Evolutionary conservation across 1,139 yeast genomes (phyloP), one percentile per base, ranked within the genome.

Genomic region (Saccharomyces uvarum): DNA sequence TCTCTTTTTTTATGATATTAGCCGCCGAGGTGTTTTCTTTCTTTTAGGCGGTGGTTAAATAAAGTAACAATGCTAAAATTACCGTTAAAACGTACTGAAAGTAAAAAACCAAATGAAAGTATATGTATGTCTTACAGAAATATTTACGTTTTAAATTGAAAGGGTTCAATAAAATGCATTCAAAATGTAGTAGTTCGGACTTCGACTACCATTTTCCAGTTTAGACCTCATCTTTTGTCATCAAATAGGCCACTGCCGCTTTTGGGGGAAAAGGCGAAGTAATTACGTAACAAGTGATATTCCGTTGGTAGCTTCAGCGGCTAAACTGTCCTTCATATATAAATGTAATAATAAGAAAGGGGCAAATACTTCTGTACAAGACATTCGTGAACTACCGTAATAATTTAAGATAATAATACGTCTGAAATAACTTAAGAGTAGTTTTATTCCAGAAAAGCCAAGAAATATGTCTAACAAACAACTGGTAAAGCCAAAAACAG

Each of bases 371-470:
- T 32, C 38, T 32, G 8, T 6, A 6, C 1, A 32, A 32, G 8
- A 5, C 38, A 5, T n/a, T 32, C 38, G 7, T 5, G 8, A 32
- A 32, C 38, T 32, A 5, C 8, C 9, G 19, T 32, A n/a, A 32
- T 13, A n/a, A 11, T 32, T n/a, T n/a, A 32, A 32, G n/a, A 19
- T 13, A 32, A 32, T 14, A 32, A 32, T n/a, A n/a, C 16, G 26
- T 24, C 26, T 24, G 6, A 6, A 4, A 24, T 24, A 24, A 24
- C 26, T 24, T 24, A 5, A 32, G n/a, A 19, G 19, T 13, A 38
- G 88, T 82, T 50, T 79, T 79, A 53, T 88, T 74, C 0, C 88
- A 83, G 31, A 81, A 64, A 0, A 87, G 85, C 21, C 44, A 24
- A 13, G 7, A 11, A 42, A 26, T 4, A 66, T 68, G 70, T 63